Conservation (phyloP, 1,284 basidiomycete species). For the Pseudozyma thailandica region DNA sequence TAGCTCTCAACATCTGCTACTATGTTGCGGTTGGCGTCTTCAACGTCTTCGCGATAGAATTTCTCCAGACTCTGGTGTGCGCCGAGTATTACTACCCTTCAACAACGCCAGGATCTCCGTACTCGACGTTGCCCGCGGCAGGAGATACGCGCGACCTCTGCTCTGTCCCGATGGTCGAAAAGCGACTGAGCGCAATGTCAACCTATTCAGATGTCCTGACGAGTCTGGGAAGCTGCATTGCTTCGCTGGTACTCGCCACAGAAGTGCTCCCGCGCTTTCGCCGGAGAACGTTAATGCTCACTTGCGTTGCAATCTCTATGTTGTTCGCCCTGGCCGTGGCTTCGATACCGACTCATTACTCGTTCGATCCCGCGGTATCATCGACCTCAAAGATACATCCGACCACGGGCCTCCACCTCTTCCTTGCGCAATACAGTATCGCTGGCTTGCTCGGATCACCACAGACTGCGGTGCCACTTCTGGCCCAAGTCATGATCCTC, state of each 20-base stretch:
- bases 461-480: slow-evolving; percentile 5
- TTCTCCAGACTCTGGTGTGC: slow-evolving; percentile 32
- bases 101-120: slow-evolving; percentile 3
- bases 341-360: slow-evolving; percentile 37
- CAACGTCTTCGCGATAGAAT: slow-evolving; percentile 22
- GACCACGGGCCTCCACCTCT: slow-evolving; percentile 14
- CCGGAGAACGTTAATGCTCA: slow-evolving; percentile 16
- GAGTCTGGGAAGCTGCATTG: slow-evolving; percentile 12
- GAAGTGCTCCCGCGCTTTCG: slow-evolving; percentile 19
- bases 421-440: neutral
- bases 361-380: slow-evolving; percentile 23
- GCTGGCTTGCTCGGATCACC: slow-evolving; percentile 21
- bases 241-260: slow-evolving; percentile 24
- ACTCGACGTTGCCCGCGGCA: slow-evolving; percentile 17
- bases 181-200: slow-evolving; percentile 25
- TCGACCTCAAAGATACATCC: slow-evolving; percentile 30
- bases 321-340: neutral
- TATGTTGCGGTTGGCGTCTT: slow-evolving; percentile 11
- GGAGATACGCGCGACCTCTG: slow-evolving; percentile 26
- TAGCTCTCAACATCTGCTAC: slow-evolving; percentile 16
- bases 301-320: neutral
- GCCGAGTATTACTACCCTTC: slow-evolving; percentile 42
- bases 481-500: slow-evolving; percentile 35
- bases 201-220: slow-evolving; percentile 14
- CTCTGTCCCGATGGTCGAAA: slow-evolving; percentile 30